Base-by-base conservation (phyloP, 352 stramenopile genomes). In the Globisporangium apiculatum region DNA sequence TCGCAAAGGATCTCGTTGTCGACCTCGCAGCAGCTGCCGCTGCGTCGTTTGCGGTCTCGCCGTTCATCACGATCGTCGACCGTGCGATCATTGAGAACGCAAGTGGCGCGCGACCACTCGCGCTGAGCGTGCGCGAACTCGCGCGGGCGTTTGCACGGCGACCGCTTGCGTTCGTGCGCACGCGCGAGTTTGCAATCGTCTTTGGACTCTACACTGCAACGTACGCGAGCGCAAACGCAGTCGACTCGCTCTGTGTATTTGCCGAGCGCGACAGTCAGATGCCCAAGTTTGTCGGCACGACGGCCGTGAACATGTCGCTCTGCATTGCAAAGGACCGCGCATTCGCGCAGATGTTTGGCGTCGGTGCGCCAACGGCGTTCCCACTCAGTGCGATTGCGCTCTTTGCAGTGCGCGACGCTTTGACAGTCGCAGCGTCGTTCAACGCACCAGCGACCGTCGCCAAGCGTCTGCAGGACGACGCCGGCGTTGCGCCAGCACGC, bases 261-360 rank as follows among this genome's bases (percentile, higher is more conserved):
- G 62, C 38, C n/a, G 83, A 89, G 37, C 66, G 57, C 17, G 82
- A 96, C 70, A 88, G 67, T 62, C 79, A 91, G 60, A 82, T 88
- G 74, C 88, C 89, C 60, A 95, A 96, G 73, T 96, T 97, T 61
- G 49, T 95, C 40, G 72, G 72, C 61, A 95, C 86, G 18, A 96
- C 88, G 5, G 73, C 83, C 6, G 89, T 96, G 58, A 97, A 97
- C 70, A 95, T 97, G 82, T 85, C 81, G 57, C 72, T 94, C 48
- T 94, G 85, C 58, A 94, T 97, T 53, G 82, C 85, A 61, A 97
- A 97, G 64, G 89, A 96, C 58, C 86, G 82, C 58, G 86, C 84
- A n/a, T 97, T 96, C 60, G 86, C 89, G 43, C 77, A 79, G 41
- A 96, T 96, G 89, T 97, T 97, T 61, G 89, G 89, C 24, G 83